Evolutionary conservation across 2,329 filamentous ascomycete genomes (phyloP), one percentile per base, ranked within the genome.

Genomic region (Ophiostoma angusticollis): DNA sequence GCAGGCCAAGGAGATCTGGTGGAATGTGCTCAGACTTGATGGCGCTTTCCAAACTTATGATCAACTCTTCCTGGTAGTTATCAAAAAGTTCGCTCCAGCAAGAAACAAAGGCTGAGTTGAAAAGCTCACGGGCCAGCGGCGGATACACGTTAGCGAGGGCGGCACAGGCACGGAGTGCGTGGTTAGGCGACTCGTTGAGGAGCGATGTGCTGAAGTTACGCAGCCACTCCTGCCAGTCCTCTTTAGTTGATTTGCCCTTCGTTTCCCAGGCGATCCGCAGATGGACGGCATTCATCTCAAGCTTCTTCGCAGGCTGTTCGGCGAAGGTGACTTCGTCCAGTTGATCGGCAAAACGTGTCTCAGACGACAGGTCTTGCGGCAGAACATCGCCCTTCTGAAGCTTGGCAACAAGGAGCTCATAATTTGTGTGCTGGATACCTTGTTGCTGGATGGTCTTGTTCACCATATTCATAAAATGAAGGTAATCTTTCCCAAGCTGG

Each of bases 201-300:
- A 98, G 68, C 40, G 94, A 93, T 24, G 94, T 89, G 54, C 89
- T 96, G 61, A 98, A 94, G 21, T 89, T 75, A 45, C 93, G 78
- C 60, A 98, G 85, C 91, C 91, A 99, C 58, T 99, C 91, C 52
- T 94, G 84, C 91, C 91, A 99, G 60, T 99, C 91, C 55, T 99
- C 91, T 52, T 87, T 86, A 9, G 91, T 99, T 0, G 89, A 95
- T 55, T 95, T 95, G 44, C 93, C 86, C 43, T 81, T 86, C 0
- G 93, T 91, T 51, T 96, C 91, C 91, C 91, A 99, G 0, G 93
- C 91, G 47, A 82, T 81, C 60, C 96, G 95, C 17, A 99, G 67
- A 64, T 98, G 93, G 47, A 96, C 87, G 36, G 94, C 86, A 50
- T 98, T 99, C 59, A 96, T 89, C 45, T 93, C 86, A 24, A 96